Conservation (phyloP, 1,284 basidiomycete species). For the Irpex rosettiformis region DNA sequence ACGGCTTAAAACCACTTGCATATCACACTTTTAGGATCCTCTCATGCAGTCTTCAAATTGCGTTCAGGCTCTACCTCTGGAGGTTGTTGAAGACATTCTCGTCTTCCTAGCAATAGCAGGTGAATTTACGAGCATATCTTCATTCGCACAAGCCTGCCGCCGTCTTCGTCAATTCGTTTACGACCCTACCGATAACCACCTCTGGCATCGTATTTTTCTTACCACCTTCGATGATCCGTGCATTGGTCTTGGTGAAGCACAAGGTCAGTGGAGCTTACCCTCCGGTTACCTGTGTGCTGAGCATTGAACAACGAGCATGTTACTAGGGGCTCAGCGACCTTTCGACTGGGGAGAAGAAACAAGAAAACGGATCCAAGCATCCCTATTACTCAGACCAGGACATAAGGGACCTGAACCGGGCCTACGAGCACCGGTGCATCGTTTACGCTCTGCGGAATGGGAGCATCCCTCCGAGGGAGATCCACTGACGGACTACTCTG, state of each 20-base stretch:
- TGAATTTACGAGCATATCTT: background rate
- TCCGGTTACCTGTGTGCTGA: background rate
- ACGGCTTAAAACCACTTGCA: no score
- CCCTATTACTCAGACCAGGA: background rate
- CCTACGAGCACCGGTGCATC: background rate
- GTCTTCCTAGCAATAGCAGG: constrained; percentile 5
- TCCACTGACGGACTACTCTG: background rate
- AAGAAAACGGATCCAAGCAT: background rate
- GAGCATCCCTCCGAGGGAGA: background rate
- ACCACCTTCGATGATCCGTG: constrained; percentile 14
- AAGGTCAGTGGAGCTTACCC: background rate
- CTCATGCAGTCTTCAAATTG: background rate
- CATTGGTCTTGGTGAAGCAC: background rate
- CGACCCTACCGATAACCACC: constrained; percentile 9
- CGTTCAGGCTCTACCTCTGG: constrained; percentile 6
- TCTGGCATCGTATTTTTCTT: constrained; percentile 13
- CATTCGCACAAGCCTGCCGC: constrained; percentile 7
- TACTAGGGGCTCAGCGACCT: background rate
- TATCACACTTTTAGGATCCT: no score
- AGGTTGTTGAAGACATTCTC: constrained; percentile 12
- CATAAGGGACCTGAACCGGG: background rate
- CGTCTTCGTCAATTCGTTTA: constrained; percentile 10
- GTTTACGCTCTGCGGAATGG: constrained; percentile 3
- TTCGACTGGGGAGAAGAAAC: constrained; percentile 12
- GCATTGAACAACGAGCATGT: background rate